Evolutionary conservation across 768 basidiomycete genomes (phyloP).

Genomic region (Sporobolomyces roseus): DNA sequence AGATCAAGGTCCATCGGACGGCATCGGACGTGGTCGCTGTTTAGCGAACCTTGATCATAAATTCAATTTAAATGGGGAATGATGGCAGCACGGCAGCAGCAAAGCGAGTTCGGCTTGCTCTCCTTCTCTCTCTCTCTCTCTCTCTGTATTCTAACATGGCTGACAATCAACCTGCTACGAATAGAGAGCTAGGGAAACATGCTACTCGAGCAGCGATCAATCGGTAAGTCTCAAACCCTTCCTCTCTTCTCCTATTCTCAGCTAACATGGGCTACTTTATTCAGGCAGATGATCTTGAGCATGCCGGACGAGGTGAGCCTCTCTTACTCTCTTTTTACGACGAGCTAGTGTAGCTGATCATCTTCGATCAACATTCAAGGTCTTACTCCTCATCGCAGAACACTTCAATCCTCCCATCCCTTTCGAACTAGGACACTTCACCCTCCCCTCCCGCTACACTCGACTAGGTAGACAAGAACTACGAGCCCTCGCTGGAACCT

Average conservation of each 20-base stretch:
- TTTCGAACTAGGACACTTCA: conserved; percentile 28
- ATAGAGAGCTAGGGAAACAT: no score
- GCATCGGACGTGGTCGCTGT: no score
- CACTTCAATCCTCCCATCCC: conserved; percentile 33
- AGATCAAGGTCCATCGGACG: no score
- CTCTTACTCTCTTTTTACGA: neutral
- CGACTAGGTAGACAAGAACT: conserved; percentile 11
- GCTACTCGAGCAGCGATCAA: no score
- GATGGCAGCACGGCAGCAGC: no score
- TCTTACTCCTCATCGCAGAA: conserved; percentile 9
- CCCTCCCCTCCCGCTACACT: conserved; percentile 8
- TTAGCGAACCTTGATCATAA: no score
- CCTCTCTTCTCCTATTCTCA: neutral
- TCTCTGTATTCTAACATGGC: no score
- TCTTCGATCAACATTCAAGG: neutral
- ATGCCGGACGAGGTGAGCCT: conserved; percentile 3
- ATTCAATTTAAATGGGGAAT: no score
- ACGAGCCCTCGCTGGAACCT: conserved; percentile 13
- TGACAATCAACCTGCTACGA: no score
- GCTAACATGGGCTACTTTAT: neutral
- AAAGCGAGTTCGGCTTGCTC: no score
- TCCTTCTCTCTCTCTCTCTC: no score
- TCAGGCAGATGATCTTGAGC: neutral
- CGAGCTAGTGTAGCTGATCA: neutral
- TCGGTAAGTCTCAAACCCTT: neutral